These are phyloP conservation scores for Coelastrella sp. DNA, from an alignment of 139 green algal species.

Conservation along the genomic window DNA sequence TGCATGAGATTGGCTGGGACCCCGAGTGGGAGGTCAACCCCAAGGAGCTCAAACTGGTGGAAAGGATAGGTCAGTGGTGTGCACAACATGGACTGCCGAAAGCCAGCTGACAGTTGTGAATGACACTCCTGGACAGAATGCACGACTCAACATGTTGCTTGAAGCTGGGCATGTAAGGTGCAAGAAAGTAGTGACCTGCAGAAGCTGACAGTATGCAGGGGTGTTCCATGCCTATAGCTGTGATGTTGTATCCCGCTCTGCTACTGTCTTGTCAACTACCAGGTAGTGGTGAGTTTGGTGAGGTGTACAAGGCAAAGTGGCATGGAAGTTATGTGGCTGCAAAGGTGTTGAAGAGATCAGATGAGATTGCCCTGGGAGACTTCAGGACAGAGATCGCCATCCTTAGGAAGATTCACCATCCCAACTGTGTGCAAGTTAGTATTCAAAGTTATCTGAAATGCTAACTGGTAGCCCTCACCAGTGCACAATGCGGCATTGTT, in stretches of 20 bases:
- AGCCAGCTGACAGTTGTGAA: no score
- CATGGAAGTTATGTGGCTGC: conserved; percentile 83
- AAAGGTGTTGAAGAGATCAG: conserved; percentile 89
- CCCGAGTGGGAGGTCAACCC: conserved; percentile 92
- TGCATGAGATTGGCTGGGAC: conserved; percentile 77
- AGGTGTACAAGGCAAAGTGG: conserved; percentile 91
- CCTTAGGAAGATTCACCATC: conserved; percentile 85
- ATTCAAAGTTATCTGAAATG: no score
- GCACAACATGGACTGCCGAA: no score
- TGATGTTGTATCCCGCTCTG: not conserved
- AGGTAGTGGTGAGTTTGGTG: conserved; percentile 91
- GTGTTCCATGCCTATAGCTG: no score
- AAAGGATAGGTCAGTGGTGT: conserved; percentile 74
- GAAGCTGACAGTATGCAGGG: no score
- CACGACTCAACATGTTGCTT: no score
- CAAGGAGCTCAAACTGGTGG: conserved; percentile 75
- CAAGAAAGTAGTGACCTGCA: no score
- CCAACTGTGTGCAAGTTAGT: conserved; percentile 59
- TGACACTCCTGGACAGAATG: no score
- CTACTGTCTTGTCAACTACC: not conserved
- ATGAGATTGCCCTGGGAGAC: conserved; percentile 85
- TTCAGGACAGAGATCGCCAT: conserved; percentile 89
- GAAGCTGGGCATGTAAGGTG: no score
- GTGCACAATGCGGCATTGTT: no score
- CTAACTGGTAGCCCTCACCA: no score